A percentile compares a stretch with the other conserved stretches of the same genome.
Conservation (phyloP, 208 protist genomes). For the Naegleria fowleri region DNA sequence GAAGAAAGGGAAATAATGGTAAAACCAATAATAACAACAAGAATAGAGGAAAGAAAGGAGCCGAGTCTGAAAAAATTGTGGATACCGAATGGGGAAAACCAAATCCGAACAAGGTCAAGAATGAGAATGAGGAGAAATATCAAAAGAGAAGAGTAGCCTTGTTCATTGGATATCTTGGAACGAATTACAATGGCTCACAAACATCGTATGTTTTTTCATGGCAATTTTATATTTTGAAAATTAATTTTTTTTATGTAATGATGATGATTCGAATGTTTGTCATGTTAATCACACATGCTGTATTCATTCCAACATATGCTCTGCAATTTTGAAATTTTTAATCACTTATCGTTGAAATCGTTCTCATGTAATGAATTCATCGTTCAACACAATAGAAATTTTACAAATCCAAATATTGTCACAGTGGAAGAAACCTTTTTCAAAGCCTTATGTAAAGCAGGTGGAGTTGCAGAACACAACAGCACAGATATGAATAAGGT, state of each 20-base stretch:
- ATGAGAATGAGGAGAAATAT: neutral
- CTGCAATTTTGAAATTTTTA: too few species aligned
- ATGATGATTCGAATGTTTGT: too few species aligned
- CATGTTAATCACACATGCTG: too few species aligned
- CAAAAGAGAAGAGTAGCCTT: conserved; percentile 12
- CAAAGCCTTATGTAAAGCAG: neutral
- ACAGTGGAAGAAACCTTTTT: conserved; percentile 16
- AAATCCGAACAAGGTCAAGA: neutral
- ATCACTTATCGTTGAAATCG: too few species aligned
- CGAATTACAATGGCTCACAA: conserved; percentile 14
- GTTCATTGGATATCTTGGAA: neutral
- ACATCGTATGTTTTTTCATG: neutral
- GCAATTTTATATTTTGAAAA: neutral
- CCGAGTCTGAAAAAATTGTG: neutral
- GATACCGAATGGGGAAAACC: neutral
- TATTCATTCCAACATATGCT: too few species aligned
- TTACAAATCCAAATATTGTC: neutral
- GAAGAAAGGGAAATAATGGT: neutral
- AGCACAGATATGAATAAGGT: neutral
- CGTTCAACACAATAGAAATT: too few species aligned
- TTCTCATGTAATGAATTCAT: neutral
- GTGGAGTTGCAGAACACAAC: neutral
- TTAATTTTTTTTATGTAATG: neutral
- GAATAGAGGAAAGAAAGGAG: neutral
- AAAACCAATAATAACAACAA: neutral